Conservation (phyloP, 805 yeast genomes). For the Wickerhamomyces rabaulensis region DNA sequence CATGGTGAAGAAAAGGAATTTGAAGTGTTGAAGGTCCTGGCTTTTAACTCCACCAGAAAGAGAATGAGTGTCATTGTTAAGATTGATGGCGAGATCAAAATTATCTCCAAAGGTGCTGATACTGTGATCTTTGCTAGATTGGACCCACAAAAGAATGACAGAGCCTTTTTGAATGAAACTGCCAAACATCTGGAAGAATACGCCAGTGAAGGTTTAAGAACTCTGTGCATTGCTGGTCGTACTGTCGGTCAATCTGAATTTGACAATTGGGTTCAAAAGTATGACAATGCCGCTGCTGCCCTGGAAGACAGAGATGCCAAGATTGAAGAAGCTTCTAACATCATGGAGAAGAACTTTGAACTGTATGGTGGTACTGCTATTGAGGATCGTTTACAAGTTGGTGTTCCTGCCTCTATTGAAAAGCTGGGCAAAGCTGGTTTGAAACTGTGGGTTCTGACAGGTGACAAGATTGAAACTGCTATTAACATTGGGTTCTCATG, state of each 20-base stretch:
- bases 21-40: constrained; percentile 62
- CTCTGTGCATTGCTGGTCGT: constrained; percentile 70
- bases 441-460: constrained; percentile 79
- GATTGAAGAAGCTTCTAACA: constrained; percentile 68
- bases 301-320: constrained; percentile 62
- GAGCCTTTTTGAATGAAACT: constrained; percentile 49
- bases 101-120: constrained; percentile 83
- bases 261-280: constrained; percentile 54
- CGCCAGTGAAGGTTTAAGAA: constrained; percentile 80
- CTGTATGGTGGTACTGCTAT: constrained; percentile 84
- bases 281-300: constrained; percentile 61
- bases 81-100: constrained; percentile 51
- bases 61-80: constrained; percentile 80
- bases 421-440: constrained; percentile 69
- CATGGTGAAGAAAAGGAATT: constrained; percentile 68
- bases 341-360: constrained; percentile 59
- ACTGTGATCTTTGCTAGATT: constrained; percentile 67
- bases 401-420: constrained; percentile 80
- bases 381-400: constrained; percentile 79
- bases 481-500: constrained; percentile 80
- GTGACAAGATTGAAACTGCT: constrained; percentile 84
- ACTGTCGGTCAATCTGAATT: constrained; percentile 58
- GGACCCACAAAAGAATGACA: constrained; percentile 37
- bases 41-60: constrained; percentile 78
- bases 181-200: constrained; percentile 69